These are phyloP conservation scores for Trichosporon faecale DNA, from an alignment of 1,284 basidiomycete species.

Conservation along the genomic window DNA sequence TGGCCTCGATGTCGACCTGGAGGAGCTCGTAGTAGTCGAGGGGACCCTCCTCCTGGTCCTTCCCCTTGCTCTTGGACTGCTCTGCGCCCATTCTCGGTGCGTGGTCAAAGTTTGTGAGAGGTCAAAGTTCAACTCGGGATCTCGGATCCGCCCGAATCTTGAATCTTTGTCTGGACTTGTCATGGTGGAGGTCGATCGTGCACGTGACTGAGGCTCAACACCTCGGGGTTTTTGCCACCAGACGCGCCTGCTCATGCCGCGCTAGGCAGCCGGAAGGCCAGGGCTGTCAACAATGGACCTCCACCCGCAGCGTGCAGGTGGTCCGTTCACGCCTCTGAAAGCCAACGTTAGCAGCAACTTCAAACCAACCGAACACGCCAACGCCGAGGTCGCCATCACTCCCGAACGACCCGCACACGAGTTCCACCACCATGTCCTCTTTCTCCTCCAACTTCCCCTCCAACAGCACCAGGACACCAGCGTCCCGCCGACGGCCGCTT, in stretches of 20 bases:
- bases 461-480: constrained; percentile 2
- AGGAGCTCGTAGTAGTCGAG: constrained; percentile 76
- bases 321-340: neutral
- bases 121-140: neutral
- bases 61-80: constrained; percentile 32
- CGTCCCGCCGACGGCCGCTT: constrained; percentile 1
- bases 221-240: neutral
- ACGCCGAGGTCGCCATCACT: neutral
- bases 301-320: neutral
- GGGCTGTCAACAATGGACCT: neutral
- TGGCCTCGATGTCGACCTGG: constrained; percentile 73
- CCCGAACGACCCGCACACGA: neutral
- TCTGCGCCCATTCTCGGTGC: constrained; percentile 44
- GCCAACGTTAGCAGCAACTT: neutral
- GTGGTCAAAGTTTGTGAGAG: neutral
- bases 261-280: neutral
- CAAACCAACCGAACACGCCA: neutral
- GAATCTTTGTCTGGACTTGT: constrained; percentile 1
- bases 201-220: neutral
- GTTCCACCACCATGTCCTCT: neutral
- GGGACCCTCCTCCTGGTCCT: constrained; percentile 30
- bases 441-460: neutral
- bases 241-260: neutral
- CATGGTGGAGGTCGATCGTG: neutral
- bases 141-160: neutral